Evolutionary conservation across 2,329 filamentous ascomycete species (phyloP).

Genomic region (Stagonosporopsis vannaccii): DNA sequence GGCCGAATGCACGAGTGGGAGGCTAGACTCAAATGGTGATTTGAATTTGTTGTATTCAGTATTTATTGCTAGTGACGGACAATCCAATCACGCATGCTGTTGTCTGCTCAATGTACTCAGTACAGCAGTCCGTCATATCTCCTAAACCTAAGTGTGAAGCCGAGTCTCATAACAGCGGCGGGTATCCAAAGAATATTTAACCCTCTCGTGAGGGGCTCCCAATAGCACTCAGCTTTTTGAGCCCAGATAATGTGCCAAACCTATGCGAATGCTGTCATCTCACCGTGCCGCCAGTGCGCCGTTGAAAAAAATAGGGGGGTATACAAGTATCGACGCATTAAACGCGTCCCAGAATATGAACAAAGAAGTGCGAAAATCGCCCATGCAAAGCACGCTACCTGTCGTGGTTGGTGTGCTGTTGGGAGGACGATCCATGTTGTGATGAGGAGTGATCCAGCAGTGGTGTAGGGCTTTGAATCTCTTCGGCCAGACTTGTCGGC

Average conservation of each 20-base stretch:
- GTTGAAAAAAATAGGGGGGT: slow-evolving; percentile 26
- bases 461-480: slow-evolving; percentile 12
- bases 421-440: background rate
- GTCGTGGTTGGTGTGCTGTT: slow-evolving; percentile 33
- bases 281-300: slow-evolving; percentile 30
- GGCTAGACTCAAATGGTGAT: background rate
- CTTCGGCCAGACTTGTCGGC: slow-evolving; percentile 13
- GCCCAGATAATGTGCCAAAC: slow-evolving; percentile 30
- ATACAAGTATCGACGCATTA: slow-evolving; percentile 32
- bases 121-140: background rate
- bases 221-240: slow-evolving; percentile 24
- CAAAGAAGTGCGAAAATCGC: slow-evolving; percentile 25
- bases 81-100: background rate
- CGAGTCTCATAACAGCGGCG: slow-evolving; percentile 32
- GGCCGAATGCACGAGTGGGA: background rate
- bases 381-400: slow-evolving; percentile 27
- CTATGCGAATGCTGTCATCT: slow-evolving; percentile 36
- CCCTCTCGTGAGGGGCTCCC: slow-evolving; percentile 9
- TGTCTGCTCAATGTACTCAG: background rate
- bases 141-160: slow-evolving; percentile 24
- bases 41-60: slow-evolving; percentile 1
- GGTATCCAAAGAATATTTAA: slow-evolving; percentile 37
- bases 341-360: slow-evolving; percentile 29
- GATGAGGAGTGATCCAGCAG: slow-evolving; percentile 11
- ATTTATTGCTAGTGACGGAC: slow-evolving; percentile 5